phyloP scores from a whole-genome alignment of 176 grass and related monocot genomes.

The Dendrocalamus sinicus region DNA sequence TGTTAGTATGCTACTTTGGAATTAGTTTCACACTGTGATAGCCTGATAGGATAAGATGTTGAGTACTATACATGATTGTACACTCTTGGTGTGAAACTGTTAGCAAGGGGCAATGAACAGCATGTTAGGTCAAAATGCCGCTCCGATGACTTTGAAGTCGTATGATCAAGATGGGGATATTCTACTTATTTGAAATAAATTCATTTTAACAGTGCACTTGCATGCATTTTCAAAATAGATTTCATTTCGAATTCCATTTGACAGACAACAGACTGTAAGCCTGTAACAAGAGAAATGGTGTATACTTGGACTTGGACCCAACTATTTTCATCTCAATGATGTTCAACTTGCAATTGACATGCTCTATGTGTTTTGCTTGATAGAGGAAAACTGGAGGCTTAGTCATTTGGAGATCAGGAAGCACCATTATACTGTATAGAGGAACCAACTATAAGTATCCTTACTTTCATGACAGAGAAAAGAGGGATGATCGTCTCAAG shows the following conservation, averaged over 20 bases:
- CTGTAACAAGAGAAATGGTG: background rate
- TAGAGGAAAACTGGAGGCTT: slow-evolving; percentile 93
- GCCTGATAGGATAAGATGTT: background rate
- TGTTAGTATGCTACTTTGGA: background rate
- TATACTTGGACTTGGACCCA: background rate
- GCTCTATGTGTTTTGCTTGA: slow-evolving; percentile 28
- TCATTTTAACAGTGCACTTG: background rate
- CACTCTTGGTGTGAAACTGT: background rate
- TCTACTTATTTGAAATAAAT: background rate
- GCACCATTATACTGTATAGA: slow-evolving; percentile 84
- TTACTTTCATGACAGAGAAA: slow-evolving; percentile 55
- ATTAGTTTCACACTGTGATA: background rate
- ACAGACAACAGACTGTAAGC: background rate
- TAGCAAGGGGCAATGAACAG: background rate
- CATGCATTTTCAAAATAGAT: background rate
- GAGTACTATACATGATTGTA: background rate
- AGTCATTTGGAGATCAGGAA: slow-evolving; percentile 95
- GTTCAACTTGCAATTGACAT: slow-evolving; percentile 17
- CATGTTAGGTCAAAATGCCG: slow-evolving; percentile 17
- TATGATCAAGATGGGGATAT: slow-evolving; percentile 6
- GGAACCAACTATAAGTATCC: slow-evolving; percentile 83
- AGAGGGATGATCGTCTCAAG: slow-evolving; percentile 27
- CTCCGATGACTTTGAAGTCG: background rate
- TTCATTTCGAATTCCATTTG: slow-evolving; percentile 27
- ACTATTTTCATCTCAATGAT: slow-evolving; percentile 33